phyloP scores from a whole-genome alignment of 352 stramenopile species.

The Phytophthora idaei region DNA sequence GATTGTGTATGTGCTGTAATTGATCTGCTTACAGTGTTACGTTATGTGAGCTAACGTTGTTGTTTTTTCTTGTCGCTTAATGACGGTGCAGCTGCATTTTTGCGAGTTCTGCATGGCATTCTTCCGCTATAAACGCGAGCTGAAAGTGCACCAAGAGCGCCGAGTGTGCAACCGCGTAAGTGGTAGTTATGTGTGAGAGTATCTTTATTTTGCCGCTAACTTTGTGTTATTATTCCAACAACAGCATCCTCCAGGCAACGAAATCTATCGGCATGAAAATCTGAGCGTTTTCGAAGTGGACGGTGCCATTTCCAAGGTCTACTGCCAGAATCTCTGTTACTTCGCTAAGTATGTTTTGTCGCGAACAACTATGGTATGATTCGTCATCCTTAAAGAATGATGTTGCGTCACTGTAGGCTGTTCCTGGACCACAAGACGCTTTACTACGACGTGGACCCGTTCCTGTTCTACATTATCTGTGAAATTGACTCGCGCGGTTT shows the following conservation, averaged over 20 bases:
- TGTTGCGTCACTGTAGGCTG: slow-evolving; percentile 54
- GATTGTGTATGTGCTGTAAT: slow-evolving; percentile 64
- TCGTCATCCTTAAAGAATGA: not conserved
- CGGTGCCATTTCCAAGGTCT: slow-evolving; percentile 95
- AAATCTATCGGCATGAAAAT: slow-evolving; percentile 95
- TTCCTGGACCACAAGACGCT: slow-evolving; percentile 99
- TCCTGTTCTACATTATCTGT: slow-evolving; percentile 99
- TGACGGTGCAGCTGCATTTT: slow-evolving; percentile 72
- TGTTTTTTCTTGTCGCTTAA: not conserved
- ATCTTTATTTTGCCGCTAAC: not conserved
- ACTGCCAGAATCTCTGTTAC: slow-evolving; percentile 99
- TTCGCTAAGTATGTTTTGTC: slow-evolving; percentile 91
- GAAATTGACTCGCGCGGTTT: slow-evolving; percentile 92
- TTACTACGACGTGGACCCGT: slow-evolving; percentile 99
- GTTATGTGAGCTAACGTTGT: not conserved
- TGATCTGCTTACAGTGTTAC: not conserved
- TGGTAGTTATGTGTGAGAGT: slow-evolving; percentile 8
- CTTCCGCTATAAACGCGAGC: slow-evolving; percentile 79
- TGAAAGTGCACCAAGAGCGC: slow-evolving; percentile 70
- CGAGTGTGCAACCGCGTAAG: slow-evolving; percentile 66
- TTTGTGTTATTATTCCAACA: not conserved
- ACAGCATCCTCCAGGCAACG: slow-evolving; percentile 79
- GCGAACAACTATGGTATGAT: not conserved
- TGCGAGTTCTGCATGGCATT: slow-evolving; percentile 92
- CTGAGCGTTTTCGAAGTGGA: slow-evolving; percentile 98